Evolutionary conservation across 2,329 filamentous ascomycete species (phyloP), one percentile per base, ranked within the genome.

Genomic region (Monosporascus sp.): DNA sequence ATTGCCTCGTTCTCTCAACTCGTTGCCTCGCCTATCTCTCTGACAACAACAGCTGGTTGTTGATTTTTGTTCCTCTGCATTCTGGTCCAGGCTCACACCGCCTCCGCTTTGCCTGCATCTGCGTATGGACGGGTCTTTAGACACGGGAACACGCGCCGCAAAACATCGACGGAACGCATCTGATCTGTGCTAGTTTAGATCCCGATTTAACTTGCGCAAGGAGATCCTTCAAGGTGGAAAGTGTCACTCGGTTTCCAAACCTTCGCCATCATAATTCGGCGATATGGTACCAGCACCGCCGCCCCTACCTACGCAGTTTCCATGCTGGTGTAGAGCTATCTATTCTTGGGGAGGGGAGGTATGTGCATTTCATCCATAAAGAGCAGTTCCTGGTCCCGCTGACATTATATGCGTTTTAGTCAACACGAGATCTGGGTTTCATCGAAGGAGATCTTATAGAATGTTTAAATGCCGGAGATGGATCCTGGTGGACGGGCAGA

Each of bases 401-500:
- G 24, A 52, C 34, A 50, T 54, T 49, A 63, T 52, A 24, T 49
- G 49, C 49, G 52, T 19, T 57, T 20, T 53, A 88, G 86, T 93
- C 88, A 24, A 96, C 96, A 77, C 86, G 88, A 70, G 94, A 99
- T 69, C 81, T 99, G 54, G 94, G 94, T 17, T 99, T 99, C 72
- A 88, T 99, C 62, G 94, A 99, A 72, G 94, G 94, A 59, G 94
- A 99, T 73, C 74, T 99, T 61, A 99, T 99, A 70, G 94, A 99
- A 82, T 97, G 93, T 67, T 80, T 99, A 51, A 99, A 99, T 70
- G 94, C 94, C 20, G 94, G 94, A 59, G 94, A 99, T 74, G 94
- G 94, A 50, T 92, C 90, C 47, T 99, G 94, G 94, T 99, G 94
- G 94, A 96, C 92, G 74, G 94, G 94, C 48, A 85, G 93, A 59